Evolutionary conservation across 2,329 filamentous ascomycete species (phyloP).

Genomic region (Fusarium keratoplasticum): DNA sequence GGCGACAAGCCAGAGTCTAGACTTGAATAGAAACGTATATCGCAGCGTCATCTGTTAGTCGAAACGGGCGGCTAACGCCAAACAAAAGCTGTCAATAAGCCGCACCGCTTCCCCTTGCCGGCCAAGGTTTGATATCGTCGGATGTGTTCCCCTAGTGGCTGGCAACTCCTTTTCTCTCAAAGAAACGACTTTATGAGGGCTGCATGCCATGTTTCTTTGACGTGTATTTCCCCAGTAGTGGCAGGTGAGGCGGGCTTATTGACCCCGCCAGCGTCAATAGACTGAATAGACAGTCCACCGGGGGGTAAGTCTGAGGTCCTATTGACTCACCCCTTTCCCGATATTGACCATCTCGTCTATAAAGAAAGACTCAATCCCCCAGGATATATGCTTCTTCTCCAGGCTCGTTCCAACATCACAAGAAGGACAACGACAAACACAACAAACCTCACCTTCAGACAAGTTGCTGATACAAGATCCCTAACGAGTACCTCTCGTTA

Average conservation of each 20-base stretch:
- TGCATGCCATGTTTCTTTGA: constrained; percentile 4
- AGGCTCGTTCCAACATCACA: constrained; percentile 41
- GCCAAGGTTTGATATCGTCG: constrained; percentile 6
- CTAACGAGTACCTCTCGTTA: constrained; percentile 32
- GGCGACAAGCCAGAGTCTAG: constrained; percentile 6
- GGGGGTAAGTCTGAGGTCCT: neutral
- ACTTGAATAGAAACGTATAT: neutral
- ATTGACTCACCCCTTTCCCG: neutral
- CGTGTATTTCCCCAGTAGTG: constrained; percentile 1
- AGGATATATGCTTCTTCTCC: constrained; percentile 21
- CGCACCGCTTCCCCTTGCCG: neutral
- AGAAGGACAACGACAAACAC: constrained; percentile 26
- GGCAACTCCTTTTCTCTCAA: constrained; percentile 4
- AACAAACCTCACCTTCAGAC: constrained; percentile 28
- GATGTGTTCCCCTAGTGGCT: constrained; percentile 2
- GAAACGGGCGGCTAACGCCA: neutral
- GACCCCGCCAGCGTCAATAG: constrained; percentile 28
- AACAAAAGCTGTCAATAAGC: constrained; percentile 20
- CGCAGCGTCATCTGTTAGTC: neutral
- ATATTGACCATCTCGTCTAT: constrained; percentile 24
- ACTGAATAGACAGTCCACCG: constrained; percentile 28
- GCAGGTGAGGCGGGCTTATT: constrained; percentile 29
- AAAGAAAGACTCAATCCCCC: constrained; percentile 22
- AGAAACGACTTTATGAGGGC: neutral
- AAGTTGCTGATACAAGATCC: constrained; percentile 13